phyloP scores from a whole-genome alignment of 208 protist genomes.

The Leishmania mexicana region DNA sequence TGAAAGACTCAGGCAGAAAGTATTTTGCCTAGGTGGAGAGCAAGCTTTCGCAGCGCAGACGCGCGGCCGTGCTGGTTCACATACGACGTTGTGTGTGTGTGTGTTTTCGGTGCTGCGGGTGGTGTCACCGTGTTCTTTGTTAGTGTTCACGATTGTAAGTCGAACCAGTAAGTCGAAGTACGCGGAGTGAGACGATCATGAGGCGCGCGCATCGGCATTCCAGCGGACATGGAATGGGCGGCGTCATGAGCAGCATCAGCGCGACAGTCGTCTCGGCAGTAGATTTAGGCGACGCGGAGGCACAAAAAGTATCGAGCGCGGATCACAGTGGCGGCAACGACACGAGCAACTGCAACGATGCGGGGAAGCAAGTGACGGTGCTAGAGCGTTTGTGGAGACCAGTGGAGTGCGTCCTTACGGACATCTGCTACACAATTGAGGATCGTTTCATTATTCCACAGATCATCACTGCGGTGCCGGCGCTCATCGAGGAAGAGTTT shows the following conservation, averaged over 20 bases:
- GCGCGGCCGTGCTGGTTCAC: too few relatives aligned
- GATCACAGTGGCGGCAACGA: background rate
- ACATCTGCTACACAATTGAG: conserved; percentile 25
- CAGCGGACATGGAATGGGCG: background rate
- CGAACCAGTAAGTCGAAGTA: background rate
- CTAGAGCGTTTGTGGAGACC: conserved; percentile 3
- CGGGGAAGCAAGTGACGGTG: background rate
- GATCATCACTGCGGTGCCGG: conserved; percentile 7
- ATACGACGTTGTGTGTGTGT: background rate
- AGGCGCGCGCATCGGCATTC: conserved; percentile 4
- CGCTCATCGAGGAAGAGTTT: background rate
- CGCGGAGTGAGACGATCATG: background rate
- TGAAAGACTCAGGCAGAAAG: background rate
- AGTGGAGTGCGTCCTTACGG: background rate
- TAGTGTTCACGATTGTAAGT: background rate
- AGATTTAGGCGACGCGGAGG: background rate
- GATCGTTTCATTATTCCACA: conserved; percentile 30
- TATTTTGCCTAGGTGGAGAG: background rate
- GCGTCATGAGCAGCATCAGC: background rate
- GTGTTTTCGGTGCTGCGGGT: background rate
- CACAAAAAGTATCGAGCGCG: background rate
- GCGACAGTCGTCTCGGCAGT: background rate
- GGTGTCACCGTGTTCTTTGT: background rate
- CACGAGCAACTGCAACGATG: background rate
- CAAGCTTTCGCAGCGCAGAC: background rate